Evolutionary conservation across 2,329 filamentous ascomycete genomes (phyloP).

Genomic region (Fusarium mangiferae): DNA sequence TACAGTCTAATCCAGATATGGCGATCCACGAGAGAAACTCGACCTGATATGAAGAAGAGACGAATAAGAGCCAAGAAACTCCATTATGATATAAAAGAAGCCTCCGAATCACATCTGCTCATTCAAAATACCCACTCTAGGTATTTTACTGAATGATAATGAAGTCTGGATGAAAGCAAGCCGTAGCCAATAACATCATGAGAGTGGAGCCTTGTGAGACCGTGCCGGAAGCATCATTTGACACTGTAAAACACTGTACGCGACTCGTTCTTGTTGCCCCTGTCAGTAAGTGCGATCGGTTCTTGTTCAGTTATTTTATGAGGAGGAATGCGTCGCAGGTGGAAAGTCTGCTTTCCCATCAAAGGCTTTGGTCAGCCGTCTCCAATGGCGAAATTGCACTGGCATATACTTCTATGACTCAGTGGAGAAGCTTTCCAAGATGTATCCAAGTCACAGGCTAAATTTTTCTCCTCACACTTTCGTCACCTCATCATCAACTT

Average conservation of each 20-base stretch:
- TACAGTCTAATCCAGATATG: too few species aligned
- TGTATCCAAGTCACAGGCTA: conserved; percentile 29
- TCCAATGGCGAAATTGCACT: conserved; percentile 6
- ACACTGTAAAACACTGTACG: conserved; percentile 9
- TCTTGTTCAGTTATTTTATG: background rate
- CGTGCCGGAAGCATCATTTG: background rate
- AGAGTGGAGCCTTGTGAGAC: conserved; percentile 3
- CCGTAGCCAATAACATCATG: background rate
- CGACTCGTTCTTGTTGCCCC: conserved; percentile 13
- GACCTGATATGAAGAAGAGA: background rate
- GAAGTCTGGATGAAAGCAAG: background rate
- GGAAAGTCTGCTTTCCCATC: conserved; percentile 4
- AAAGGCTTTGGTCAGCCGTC: background rate
- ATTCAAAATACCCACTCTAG: background rate
- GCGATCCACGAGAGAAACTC: background rate
- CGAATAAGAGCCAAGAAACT: background rate
- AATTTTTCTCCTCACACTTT: conserved; percentile 39
- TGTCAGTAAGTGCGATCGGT: conserved; percentile 14
- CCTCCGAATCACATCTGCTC: background rate
- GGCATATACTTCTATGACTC: conserved; percentile 20
- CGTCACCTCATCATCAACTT: conserved; percentile 26
- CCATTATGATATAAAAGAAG: too few species aligned
- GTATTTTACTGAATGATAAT: background rate
- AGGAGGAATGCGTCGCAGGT: background rate
- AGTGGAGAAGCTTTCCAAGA: conserved; percentile 35